Evolutionary conservation across 345 rosid species (phyloP).

Genomic region (Aethionema arabicum): DNA sequence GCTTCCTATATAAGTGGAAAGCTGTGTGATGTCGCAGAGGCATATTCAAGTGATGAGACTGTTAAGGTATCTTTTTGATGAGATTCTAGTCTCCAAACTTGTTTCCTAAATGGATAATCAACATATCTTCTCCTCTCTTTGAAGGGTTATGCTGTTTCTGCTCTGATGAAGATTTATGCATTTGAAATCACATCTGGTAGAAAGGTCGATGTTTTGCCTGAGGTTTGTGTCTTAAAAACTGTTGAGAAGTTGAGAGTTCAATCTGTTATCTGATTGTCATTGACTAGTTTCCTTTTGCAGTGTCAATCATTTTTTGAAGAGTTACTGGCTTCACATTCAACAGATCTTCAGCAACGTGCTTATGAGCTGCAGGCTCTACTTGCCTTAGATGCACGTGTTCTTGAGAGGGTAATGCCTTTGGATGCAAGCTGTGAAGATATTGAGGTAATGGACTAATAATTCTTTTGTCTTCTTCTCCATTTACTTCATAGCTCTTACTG

Average conservation of each 20-base stretch:
- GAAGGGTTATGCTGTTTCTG: slow-evolving; percentile 91
- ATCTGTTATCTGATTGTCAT: slow-evolving; percentile 21
- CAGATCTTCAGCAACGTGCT: slow-evolving; percentile 98
- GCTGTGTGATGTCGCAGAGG: slow-evolving; percentile 91
- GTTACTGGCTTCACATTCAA: slow-evolving; percentile 86
- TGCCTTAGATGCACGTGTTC: slow-evolving; percentile 63
- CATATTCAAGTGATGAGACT: slow-evolving; percentile 91
- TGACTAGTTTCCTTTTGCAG: slow-evolving; percentile 48
- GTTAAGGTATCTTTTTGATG: slow-evolving; percentile 59
- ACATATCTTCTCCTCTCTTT: slow-evolving; percentile 30
- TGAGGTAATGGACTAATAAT: slow-evolving; percentile 49
- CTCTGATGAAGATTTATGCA: slow-evolving; percentile 86
- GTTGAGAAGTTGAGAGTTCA: slow-evolving; percentile 1
- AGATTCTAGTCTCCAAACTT: neutral
- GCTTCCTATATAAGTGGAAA: slow-evolving; percentile 84
- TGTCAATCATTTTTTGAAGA: slow-evolving; percentile 91
- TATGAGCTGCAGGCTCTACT: slow-evolving; percentile 86
- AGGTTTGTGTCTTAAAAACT: slow-evolving; percentile 51
- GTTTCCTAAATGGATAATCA: slow-evolving; percentile 1
- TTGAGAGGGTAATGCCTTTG: slow-evolving; percentile 66
- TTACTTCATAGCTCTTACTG: slow-evolving; percentile 5
- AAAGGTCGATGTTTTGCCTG: slow-evolving; percentile 85
- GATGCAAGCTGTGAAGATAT: slow-evolving; percentile 97
- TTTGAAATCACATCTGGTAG: slow-evolving; percentile 88
- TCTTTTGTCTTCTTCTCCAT: neutral